Percentiles rank a stretch among this genome's conserved stretches.
These are phyloP conservation scores for Hypoxylon sp. DNA, from an alignment of 2,329 filamentous ascomycete genomes.

Conservation along the genomic window DNA sequence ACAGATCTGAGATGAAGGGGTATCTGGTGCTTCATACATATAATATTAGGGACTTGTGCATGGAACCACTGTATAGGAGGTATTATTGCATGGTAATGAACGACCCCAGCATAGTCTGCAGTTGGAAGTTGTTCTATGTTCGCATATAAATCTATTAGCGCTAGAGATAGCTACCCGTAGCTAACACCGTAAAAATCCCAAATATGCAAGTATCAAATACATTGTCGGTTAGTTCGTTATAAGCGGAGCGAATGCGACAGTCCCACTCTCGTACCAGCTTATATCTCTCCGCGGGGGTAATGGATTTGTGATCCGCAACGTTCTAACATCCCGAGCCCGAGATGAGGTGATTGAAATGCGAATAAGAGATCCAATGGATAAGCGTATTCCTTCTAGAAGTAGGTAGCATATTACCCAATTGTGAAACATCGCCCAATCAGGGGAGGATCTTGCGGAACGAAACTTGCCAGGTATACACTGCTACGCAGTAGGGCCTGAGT, in stretches of 20 bases:
- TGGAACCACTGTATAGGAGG: too few relatives aligned
- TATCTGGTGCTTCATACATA: not conserved
- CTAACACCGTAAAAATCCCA: not conserved
- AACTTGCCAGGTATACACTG: constrained; percentile 4
- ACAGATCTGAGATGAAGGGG: constrained; percentile 3
- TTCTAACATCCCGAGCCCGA: constrained; percentile 31
- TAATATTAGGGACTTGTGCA: not conserved
- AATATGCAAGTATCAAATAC: not conserved
- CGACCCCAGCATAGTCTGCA: not conserved
- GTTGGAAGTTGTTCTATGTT: not conserved
- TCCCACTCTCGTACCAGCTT: constrained; percentile 7
- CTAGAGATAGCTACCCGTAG: not conserved
- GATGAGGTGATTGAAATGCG: constrained; percentile 28
- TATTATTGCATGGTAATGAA: too few relatives aligned
- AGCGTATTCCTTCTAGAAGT: constrained; percentile 2
- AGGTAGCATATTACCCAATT: constrained; percentile 10
- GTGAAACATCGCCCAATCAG: constrained; percentile 25
- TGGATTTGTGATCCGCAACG: constrained; percentile 23
- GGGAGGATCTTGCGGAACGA: constrained; percentile 3
- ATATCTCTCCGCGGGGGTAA: constrained; percentile 3
- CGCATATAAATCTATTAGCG: not conserved
- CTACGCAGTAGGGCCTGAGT: not conserved
- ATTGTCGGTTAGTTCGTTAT: not conserved
- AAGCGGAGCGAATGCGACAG: constrained; percentile 1
- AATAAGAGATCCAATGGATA: constrained; percentile 22